phyloP scores from a whole-genome alignment of 352 stramenopile genomes.

The Phytophthora quininea region DNA sequence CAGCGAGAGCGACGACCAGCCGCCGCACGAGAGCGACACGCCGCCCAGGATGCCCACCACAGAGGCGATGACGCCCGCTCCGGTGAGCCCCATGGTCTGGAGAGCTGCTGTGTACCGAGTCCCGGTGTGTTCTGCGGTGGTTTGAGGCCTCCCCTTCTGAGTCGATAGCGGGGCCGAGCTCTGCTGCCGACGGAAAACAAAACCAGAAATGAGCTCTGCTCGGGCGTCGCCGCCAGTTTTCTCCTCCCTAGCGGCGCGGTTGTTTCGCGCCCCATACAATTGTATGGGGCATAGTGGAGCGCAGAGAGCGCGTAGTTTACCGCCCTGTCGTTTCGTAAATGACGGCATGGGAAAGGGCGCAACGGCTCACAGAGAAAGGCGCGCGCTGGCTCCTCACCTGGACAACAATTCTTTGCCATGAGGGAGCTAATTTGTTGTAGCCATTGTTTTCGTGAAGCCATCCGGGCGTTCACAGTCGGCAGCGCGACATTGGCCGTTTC shows the following conservation, averaged over 20 bases:
- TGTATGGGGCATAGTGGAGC: constrained; percentile 14
- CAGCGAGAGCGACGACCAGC: constrained; percentile 86
- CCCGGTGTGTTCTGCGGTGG: too few relatives aligned
- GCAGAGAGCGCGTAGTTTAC: constrained; percentile 43
- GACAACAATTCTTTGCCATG: too few relatives aligned
- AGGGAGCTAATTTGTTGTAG: too few relatives aligned
- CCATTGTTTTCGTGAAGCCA: too few relatives aligned
- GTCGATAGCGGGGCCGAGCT: constrained; percentile 5
- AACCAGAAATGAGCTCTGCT: constrained; percentile 61
- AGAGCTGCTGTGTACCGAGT: too few relatives aligned
- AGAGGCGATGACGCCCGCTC: constrained; percentile 73
- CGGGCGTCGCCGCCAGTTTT: constrained; percentile 16
- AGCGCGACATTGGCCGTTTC: too few relatives aligned
- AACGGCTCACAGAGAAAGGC: not conserved
- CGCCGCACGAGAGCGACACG: constrained; percentile 84
- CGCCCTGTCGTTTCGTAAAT: too few relatives aligned
- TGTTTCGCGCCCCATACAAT: constrained; percentile 12
- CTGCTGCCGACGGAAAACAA: constrained; percentile 52
- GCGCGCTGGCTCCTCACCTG: too few relatives aligned
- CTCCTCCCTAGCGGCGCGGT: constrained; percentile 1
- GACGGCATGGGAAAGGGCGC: constrained; percentile 13
- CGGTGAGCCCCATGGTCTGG: constrained; percentile 50
- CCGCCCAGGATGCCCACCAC: constrained; percentile 82
- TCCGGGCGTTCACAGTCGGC: too few relatives aligned
- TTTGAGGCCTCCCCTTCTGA: too few relatives aligned